Evolutionary conservation across 768 basidiomycete genomes (phyloP).

Genomic region (Suillus spraguei): DNA sequence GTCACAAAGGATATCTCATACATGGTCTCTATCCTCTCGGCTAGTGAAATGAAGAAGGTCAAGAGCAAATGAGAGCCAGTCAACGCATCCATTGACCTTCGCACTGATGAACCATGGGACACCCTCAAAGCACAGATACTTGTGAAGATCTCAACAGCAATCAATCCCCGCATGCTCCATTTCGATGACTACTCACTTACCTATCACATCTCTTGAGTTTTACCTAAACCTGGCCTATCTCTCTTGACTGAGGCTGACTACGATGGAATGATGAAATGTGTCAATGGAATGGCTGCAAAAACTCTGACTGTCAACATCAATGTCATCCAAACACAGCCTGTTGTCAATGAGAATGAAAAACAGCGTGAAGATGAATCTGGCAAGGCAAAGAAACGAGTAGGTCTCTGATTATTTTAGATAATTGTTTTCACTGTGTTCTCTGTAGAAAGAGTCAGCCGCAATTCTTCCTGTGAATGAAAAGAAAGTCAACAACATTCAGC

Average conservation of each 20-base stretch:
- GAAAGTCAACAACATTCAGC: too few relatives aligned
- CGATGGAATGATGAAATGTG: not conserved
- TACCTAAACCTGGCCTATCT: constrained; percentile 1
- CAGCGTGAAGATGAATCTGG: not conserved
- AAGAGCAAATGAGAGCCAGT: not conserved
- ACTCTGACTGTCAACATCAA: not conserved
- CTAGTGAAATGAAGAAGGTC: too few relatives aligned
- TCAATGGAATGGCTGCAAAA: not conserved
- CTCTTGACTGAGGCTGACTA: not conserved
- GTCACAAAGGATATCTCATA: too few relatives aligned
- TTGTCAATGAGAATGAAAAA: not conserved
- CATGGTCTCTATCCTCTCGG: too few relatives aligned
- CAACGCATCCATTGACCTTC: constrained; percentile 2
- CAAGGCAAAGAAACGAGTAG: not conserved
- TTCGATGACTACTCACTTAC: constrained; percentile 9
- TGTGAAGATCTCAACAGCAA: not conserved
- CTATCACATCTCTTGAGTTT: constrained; percentile 6
- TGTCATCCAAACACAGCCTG: not conserved
- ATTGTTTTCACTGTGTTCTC: too few relatives aligned
- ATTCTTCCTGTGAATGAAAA: too few relatives aligned
- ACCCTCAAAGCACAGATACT: constrained; percentile 11
- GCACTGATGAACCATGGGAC: constrained; percentile 8
- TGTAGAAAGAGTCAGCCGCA: too few relatives aligned
- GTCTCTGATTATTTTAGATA: not conserved
- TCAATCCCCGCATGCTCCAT: not conserved